Conservation (phyloP, 2,329 filamentous ascomycete genomes). For the Aureobasidium sp. region DNA sequence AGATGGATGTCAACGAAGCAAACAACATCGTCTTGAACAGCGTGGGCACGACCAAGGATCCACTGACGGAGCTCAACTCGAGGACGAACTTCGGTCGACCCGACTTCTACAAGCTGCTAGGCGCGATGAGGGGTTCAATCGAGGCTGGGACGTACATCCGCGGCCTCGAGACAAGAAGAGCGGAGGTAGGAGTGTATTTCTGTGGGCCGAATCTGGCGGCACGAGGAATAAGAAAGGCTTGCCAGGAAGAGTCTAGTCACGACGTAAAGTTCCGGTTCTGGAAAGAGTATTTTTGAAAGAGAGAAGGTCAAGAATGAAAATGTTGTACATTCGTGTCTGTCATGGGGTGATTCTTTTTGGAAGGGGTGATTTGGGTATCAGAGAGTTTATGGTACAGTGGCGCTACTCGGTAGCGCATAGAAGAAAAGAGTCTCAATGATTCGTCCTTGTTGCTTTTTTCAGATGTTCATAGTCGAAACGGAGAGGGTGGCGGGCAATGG, state of each 20-base stretch:
- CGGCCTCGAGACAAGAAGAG: constrained; percentile 65
- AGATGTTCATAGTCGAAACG: neutral
- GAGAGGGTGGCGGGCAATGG: constrained; percentile 8
- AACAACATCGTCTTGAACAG: constrained; percentile 97
- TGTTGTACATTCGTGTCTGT: constrained; percentile 11
- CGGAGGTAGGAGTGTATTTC: constrained; percentile 94
- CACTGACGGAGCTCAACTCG: constrained; percentile 81
- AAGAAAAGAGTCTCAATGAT: neutral
- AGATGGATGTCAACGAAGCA: constrained; percentile 81
- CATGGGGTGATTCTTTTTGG: neutral
- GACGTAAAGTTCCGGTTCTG: constrained; percentile 95
- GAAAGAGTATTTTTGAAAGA: constrained; percentile 72
- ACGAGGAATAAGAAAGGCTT: constrained; percentile 76
- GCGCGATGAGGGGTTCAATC: constrained; percentile 81
- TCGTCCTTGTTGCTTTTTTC: neutral
- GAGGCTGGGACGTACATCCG: constrained; percentile 76
- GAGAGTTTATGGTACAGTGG: constrained; percentile 10
- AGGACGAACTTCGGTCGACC: constrained; percentile 93
- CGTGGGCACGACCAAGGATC: constrained; percentile 80
- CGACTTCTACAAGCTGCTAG: constrained; percentile 75
- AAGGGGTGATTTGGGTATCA: constrained; percentile 15
- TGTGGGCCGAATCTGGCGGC: constrained; percentile 81
- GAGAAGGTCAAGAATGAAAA: neutral
- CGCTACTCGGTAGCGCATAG: constrained; percentile 1
- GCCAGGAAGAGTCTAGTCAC: constrained; percentile 61